These are phyloP conservation scores for Cytospora chrysosperma DNA, from an alignment of 2,329 filamentous ascomycete species.

Conservation along the genomic window DNA sequence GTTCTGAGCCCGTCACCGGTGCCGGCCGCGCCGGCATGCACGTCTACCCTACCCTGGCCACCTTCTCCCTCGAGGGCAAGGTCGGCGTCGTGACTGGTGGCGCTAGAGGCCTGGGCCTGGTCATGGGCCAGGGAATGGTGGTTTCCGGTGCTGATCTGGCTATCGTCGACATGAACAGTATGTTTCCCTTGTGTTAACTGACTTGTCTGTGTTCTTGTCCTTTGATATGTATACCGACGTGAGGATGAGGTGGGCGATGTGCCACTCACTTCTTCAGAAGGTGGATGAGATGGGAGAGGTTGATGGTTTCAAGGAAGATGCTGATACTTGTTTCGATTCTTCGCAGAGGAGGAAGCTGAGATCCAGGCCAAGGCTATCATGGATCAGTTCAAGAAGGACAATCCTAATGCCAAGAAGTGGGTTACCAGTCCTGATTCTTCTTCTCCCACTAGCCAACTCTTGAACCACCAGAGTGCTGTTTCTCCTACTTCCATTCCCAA, in stretches of 20 bases:
- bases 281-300: too few relatives aligned
- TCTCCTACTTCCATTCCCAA: not conserved
- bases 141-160: slow-evolving; percentile 85
- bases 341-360: slow-evolving; percentile 75
- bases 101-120: slow-evolving; percentile 82
- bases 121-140: slow-evolving; percentile 90
- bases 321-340: slow-evolving; percentile 2
- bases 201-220: not conserved
- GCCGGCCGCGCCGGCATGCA: slow-evolving; percentile 67
- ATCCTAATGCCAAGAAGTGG: slow-evolving; percentile 70
- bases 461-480: not conserved
- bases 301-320: not conserved
- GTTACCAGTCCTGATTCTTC: slow-evolving; percentile 25
- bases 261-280: not conserved
- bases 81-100: slow-evolving; percentile 87
- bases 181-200: slow-evolving; percentile 33
- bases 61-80: slow-evolving; percentile 82
- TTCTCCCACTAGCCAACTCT: not conserved
- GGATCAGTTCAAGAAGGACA: slow-evolving; percentile 73
- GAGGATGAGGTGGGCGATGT: not conserved
- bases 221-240: not conserved
- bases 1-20: slow-evolving; percentile 68
- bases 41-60: slow-evolving; percentile 79
- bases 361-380: slow-evolving; percentile 73
- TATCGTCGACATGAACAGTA: slow-evolving; percentile 91